Conservation (phyloP, 345 rosid genomes). For the Tarenaya hassleriana region DNA sequence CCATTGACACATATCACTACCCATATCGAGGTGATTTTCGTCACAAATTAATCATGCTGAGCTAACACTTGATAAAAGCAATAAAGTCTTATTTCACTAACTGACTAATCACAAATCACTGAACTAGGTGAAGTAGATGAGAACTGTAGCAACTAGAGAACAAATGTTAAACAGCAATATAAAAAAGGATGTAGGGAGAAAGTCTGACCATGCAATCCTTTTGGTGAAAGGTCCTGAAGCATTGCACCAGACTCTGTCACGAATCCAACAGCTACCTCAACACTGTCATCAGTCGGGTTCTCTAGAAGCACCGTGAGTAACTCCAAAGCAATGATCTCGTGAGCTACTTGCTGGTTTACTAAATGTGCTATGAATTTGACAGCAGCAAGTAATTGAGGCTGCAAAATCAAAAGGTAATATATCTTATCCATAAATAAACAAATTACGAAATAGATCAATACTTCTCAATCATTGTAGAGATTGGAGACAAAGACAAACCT, state of each 20-base stretch:
- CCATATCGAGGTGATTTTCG: too few relatives aligned
- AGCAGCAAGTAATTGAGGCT: constrained; percentile 58
- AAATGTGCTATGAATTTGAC: constrained; percentile 65
- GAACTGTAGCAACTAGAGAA: too few relatives aligned
- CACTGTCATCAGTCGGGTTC: constrained; percentile 62
- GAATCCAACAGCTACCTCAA: constrained; percentile 75
- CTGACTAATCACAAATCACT: too few relatives aligned
- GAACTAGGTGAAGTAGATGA: too few relatives aligned
- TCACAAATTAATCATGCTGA: too few relatives aligned
- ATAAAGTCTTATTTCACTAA: too few relatives aligned
- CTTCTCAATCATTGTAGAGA: not conserved
- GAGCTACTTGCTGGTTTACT: constrained; percentile 67
- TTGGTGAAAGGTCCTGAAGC: constrained; percentile 63
- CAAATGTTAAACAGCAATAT: too few relatives aligned
- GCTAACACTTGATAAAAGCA: too few relatives aligned
- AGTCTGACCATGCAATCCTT: constrained; percentile 50
- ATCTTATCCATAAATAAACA: not conserved
- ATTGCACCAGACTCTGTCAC: constrained; percentile 70
- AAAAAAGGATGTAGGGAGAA: not conserved
- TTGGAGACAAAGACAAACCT: not conserved
- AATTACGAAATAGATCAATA: not conserved
- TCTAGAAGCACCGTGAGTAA: constrained; percentile 52
- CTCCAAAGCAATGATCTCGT: constrained; percentile 54
- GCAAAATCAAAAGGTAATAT: constrained; percentile 6
- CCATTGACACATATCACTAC: too few relatives aligned